phyloP scores from a whole-genome alignment of 2,329 filamentous ascomycete genomes.

The Microsporum ferrugineum region DNA sequence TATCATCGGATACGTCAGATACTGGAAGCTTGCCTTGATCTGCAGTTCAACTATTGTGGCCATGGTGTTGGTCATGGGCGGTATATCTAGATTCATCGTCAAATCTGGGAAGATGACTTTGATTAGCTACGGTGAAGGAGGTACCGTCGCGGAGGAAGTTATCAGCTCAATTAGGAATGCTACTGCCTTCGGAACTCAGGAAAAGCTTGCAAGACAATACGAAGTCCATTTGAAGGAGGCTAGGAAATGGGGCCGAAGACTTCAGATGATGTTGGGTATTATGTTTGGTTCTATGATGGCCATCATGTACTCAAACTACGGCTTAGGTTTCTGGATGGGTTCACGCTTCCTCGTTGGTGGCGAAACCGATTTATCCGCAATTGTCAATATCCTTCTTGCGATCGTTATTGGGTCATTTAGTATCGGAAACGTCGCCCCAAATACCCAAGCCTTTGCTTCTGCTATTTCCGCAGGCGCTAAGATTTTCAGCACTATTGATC shows the following conservation, averaged over 20 bases:
- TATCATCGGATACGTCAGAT: constrained; percentile 78
- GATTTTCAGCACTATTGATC: constrained; percentile 89
- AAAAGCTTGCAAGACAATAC: constrained; percentile 79
- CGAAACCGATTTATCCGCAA: constrained; percentile 53
- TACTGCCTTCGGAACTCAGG: constrained; percentile 84
- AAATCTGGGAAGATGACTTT: constrained; percentile 70
- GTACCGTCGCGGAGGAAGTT: constrained; percentile 85
- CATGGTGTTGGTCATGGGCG: constrained; percentile 65
- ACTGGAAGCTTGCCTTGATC: constrained; percentile 88
- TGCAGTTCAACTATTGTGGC: constrained; percentile 70
- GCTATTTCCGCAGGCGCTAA: constrained; percentile 75
- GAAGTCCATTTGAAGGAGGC: constrained; percentile 62
- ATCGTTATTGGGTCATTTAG: constrained; percentile 91
- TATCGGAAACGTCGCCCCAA: constrained; percentile 75
- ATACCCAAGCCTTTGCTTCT: constrained; percentile 74
- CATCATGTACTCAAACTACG: constrained; percentile 77
- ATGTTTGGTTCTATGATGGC: constrained; percentile 80
- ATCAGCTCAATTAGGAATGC: constrained; percentile 88
- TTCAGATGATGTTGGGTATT: constrained; percentile 58
- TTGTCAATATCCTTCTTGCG: constrained; percentile 78
- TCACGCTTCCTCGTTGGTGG: constrained; percentile 59
- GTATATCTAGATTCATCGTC: constrained; percentile 61
- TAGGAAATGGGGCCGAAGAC: constrained; percentile 62
- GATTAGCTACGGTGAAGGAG: constrained; percentile 69
- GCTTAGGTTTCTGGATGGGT: constrained; percentile 79